Base-by-base conservation (phyloP, 441 rosid species). In the Eugenia klotzschiana region DNA sequence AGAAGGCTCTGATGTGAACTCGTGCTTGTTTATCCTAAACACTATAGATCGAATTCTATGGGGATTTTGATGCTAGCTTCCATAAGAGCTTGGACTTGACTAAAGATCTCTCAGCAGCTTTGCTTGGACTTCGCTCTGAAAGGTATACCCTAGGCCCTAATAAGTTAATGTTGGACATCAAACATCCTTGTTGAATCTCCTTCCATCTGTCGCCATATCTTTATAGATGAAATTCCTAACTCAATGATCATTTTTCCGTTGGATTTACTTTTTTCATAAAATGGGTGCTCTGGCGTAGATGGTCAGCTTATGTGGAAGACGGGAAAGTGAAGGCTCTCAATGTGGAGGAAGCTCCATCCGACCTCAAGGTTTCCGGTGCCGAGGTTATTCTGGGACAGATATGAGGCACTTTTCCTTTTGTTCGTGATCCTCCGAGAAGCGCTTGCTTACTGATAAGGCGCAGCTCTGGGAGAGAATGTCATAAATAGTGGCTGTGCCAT, bases 261-360 rank as follows among this genome's bases (percentile, higher is more conserved):
- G 81, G 41, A 51, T 80, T 1, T 26, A 26, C 15, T 20, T 50
- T 80, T 7, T 46, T 56, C 1, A 33, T 80, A 49, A 81, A 23
- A 22, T 33, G 25, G 46, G 43, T 80, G 84, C 72, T 64, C 50
- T 73, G 60, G 52, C 85, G 82, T 84, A 96, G 99, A 87, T 96
- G 99, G 98, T 94, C 99, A 3, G 98, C 99, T 23, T 94, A 91
- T 46, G 92, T 94, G 69, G 98, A 91, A 80, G 94, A 94, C 43
- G 97, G 99, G 87, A 94, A 90, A 86, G 94, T 96, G 23, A 93
- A 96, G 91, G 91, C 87, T 43, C 84, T 94, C 81, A 94, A 94
- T 60, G 93, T 96, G 51, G 99, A 96, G 92, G 95, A 88, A 84
- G 97, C 91, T 82, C 99, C 98, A 25, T 93, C 98, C 8, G 97